Base-by-base conservation (phyloP, 2,329 filamentous ascomycete genomes). In the Ophiostoma ips region DNA sequence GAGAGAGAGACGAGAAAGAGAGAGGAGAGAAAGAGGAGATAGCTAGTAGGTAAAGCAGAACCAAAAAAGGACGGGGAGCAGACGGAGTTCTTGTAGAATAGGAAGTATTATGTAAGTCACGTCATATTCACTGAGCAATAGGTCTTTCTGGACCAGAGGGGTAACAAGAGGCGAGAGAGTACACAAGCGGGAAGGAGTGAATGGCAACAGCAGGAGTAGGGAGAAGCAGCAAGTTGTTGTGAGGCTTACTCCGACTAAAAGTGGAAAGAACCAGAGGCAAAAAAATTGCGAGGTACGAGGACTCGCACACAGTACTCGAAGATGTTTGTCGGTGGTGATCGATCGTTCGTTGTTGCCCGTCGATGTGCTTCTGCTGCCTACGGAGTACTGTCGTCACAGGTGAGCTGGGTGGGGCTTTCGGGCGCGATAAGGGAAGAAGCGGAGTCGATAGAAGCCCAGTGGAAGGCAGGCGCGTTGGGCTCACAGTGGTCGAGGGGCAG, bases 71-170 rank as follows among this genome's bases (percentile, higher is more conserved):
- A 34, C 43, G 36, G 33, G 19, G 28, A 31, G 50, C 51, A 55
- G 53, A 18, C 16, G n/a, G 18, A n/a, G 50, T 52, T 50, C 45
- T 46, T 47, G 40, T 43, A 43, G 40, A 45, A 28, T 13, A 36
- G 28, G 30, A 49, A n/a, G 30, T 11, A 40, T 44, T n/a, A 18
- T 50, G 49, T 43, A 49, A 44, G 47, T 52, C 52, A 54, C 50
- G 50, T 50, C 52, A 52, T 54, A 54, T 54, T 54, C 52, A 54
- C 52, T 46, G 10, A 43, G 30, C 40, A 50, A 46, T 31, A 24
- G 24, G 21, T 33, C n/a, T 24, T 37, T 35, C 21, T 21, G 13
- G 35, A 8, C 44, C 40, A 41, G 40, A 43, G 40, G 40, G 40
- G 40, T 43, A 43, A 16, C 24, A 43, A 21, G 31, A 47, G 45